Percentiles rank a stretch among this genome's conserved stretches.
Conservation (phyloP, 345 rosid species). For the Eucalyptus fibrosa region DNA sequence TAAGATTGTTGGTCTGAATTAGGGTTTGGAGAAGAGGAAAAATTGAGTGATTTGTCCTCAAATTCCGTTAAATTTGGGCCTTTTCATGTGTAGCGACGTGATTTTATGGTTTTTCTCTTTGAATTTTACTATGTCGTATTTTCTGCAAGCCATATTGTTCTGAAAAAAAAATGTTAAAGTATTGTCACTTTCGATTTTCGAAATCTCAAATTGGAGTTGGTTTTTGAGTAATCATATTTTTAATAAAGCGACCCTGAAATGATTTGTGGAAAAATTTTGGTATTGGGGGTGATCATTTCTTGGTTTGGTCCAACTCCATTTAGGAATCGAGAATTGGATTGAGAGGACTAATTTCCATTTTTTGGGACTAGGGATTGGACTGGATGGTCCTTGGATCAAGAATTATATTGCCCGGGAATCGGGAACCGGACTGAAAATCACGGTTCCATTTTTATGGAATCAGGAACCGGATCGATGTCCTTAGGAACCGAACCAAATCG, state of each 20-base stretch:
- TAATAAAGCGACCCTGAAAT: accelerated
- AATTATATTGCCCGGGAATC: too few species aligned
- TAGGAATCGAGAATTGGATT: too few species aligned
- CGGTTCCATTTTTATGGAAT: too few species aligned
- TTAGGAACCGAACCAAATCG: accelerated
- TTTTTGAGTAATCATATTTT: too few species aligned
- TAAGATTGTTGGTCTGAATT: background rate
- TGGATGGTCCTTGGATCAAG: too few species aligned
- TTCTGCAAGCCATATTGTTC: background rate
- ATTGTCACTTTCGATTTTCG: background rate
- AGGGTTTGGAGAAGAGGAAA: background rate
- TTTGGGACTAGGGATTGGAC: too few species aligned
- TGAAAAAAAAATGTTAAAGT: too few species aligned
- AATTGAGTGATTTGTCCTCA: background rate
- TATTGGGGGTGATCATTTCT: too few species aligned
- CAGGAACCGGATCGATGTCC: accelerated
- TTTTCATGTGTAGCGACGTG: background rate
- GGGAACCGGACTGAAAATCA: accelerated
- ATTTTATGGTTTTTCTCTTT: background rate
- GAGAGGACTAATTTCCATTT: too few species aligned
- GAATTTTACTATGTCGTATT: background rate
- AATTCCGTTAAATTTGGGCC: background rate
- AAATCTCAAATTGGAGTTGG: background rate
- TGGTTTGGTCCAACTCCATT: too few species aligned
- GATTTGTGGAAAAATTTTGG: background rate